Evolutionary conservation across 169 alveolate species (phyloP), one percentile per base, ranked within the genome.

Genomic region (Babesia ovata): DNA sequence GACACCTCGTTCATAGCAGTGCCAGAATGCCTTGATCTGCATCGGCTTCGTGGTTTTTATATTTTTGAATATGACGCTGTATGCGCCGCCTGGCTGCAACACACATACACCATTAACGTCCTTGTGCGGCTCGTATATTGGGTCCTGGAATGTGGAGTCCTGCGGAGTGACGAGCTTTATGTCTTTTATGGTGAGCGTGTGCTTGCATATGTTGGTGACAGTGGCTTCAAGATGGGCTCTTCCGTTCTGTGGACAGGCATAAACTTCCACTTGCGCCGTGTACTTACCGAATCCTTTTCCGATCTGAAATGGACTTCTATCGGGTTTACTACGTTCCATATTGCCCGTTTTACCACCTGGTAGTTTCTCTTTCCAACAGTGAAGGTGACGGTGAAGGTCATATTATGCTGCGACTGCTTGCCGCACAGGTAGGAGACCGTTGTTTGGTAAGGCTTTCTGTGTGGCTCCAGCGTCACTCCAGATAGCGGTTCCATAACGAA

Each of bases 291-390:
- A 13, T 62, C 70, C n/a, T 26, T 60, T 21, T 52, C 57, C 24
- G n/a, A 56, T 4, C 46, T 19, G 63, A 48, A 67, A 11, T 65
- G 54, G 26, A 63, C 29, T 48, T 75, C 12, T 14, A 75, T 17
- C 7, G 84, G 84, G 57, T 75, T 66, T 22, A 52, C 65, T 58
- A 57, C 71, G n/a, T 63, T 63, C 84, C 84, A 75, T 13, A 63
- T 26, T 9, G 73, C 71, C 60, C 63, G 48, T 58, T 63, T 75
- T 22, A 62, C 63, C 17, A 75, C 75, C 11, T 62, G 59, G 49
- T 60, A 67, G 45, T 44, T 45, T 36, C 46, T 67, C 75, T 63
- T 75, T 14, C 69, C 75, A 0, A 48, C 28, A 17, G 22, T 62
- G 74, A 49, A 75, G 14, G 26, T 59, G 45, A 75, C 67, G 28